phyloP scores from a whole-genome alignment of 1,139 yeast genomes.

The Magnusiomyces paraingens region DNA sequence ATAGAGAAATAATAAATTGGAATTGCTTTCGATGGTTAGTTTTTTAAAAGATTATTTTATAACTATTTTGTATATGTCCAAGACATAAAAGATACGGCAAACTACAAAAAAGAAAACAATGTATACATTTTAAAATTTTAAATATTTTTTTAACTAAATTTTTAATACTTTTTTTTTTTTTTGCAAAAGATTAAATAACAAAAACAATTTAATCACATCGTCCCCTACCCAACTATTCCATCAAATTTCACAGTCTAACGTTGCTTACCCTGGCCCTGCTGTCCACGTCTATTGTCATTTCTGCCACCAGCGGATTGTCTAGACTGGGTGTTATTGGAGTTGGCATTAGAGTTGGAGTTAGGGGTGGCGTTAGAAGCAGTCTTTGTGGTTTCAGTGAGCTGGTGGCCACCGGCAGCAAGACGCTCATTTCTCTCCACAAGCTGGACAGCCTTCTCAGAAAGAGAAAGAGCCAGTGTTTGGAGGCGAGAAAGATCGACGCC shows the following conservation, averaged over 20 bases:
- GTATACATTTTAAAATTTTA: not conserved
- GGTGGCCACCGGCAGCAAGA: slow-evolving; percentile 69
- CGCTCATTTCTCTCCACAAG: slow-evolving; percentile 83
- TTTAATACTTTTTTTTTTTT: not conserved
- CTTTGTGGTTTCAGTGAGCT: slow-evolving; percentile 24
- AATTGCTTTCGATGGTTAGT: too few relatives aligned
- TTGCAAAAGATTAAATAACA: not conserved
- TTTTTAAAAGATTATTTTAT: too few relatives aligned
- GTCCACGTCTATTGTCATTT: not conserved
- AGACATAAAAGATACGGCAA: too few relatives aligned
- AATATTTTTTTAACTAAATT: not conserved
- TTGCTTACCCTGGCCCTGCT: not conserved
- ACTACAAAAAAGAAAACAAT: not conserved
- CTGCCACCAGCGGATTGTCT: not conserved
- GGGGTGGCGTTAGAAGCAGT: not conserved
- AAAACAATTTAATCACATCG: not conserved
- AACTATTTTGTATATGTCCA: too few relatives aligned
- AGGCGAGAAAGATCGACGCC: slow-evolving; percentile 79
- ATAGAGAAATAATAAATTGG: too few relatives aligned
- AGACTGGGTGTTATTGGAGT: not conserved
- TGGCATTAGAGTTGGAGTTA: not conserved
- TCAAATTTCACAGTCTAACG: not conserved
- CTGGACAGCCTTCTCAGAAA: slow-evolving; percentile 81
- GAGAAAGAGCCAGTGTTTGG: slow-evolving; percentile 80
- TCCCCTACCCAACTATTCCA: not conserved